Evolutionary conservation across 768 basidiomycete genomes (phyloP).

Genomic region (Phanerochaete sordida): DNA sequence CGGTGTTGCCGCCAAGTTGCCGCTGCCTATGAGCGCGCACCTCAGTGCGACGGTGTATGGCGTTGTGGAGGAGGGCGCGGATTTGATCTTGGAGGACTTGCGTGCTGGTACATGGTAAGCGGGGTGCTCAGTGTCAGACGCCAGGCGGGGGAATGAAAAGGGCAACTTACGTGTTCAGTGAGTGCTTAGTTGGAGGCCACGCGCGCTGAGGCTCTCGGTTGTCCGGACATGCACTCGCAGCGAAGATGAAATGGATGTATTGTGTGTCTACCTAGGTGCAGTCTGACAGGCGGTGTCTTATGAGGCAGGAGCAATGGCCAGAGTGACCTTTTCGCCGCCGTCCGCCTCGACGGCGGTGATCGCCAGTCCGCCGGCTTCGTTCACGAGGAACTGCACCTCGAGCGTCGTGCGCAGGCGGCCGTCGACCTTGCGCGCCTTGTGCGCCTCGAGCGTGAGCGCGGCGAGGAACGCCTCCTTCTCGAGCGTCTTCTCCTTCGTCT

Average conservation of each 20-base stretch:
- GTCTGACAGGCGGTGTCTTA: background rate
- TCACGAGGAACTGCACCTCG: slow-evolving; percentile 39
- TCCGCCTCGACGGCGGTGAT: slow-evolving; percentile 35
- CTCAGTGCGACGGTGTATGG: background rate
- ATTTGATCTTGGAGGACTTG: slow-evolving; percentile 31
- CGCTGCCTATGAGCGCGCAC: slow-evolving; percentile 19
- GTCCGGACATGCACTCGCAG: too few species aligned
- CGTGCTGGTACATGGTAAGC: too few species aligned
- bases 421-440: slow-evolving; percentile 38
- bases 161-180: too few species aligned
- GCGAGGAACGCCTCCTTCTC: slow-evolving; percentile 50
- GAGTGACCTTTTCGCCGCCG: slow-evolving; percentile 31
- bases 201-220: too few species aligned
- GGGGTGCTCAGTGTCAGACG: too few species aligned
- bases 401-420: slow-evolving; percentile 50
- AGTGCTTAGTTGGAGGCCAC: too few species aligned
- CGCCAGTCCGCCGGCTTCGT: slow-evolving; percentile 31
- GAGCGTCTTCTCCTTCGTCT: slow-evolving; percentile 60
- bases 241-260: too few species aligned
- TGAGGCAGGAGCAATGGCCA: slow-evolving; percentile 16
- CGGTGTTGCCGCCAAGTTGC: too few species aligned
- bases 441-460: slow-evolving; percentile 30
- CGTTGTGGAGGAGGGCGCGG: slow-evolving; percentile 4
- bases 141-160: too few species aligned
- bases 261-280: background rate